These are phyloP conservation scores for Stentor coeruleus DNA, from an alignment of 73 alveolate genomes.

Conservation along the genomic window DNA sequence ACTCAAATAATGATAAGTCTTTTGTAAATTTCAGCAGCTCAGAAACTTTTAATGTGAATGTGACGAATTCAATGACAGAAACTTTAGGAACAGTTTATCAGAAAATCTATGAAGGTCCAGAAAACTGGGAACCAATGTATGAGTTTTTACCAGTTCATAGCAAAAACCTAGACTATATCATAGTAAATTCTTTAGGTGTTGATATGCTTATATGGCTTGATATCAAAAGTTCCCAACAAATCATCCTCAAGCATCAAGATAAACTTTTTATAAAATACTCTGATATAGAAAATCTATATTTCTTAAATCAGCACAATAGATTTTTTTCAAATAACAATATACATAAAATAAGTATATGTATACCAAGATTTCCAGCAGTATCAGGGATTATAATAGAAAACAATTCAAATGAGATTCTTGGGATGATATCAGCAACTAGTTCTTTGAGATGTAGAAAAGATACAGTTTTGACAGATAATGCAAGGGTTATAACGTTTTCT, in stretches of 20 bases:
- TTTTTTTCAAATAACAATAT: neutral
- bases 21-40: too few relatives aligned
- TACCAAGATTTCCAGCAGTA: neutral
- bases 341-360: neutral
- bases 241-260: neutral
- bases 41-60: neutral
- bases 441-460: neutral
- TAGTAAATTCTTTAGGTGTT: neutral
- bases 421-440: neutral
- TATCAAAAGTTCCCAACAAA: neutral
- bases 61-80: neutral
- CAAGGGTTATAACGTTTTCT: neutral
- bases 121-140: neutral
- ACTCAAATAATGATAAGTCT: neutral
- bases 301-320: neutral
- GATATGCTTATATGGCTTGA: neutral
- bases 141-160: neutral
- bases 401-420: neutral
- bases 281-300: neutral
- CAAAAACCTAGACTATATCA: neutral
- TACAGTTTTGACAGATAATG: neutral
- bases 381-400: neutral
- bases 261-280: neutral
- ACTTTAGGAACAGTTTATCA: neutral
- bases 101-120: neutral